Evolutionary conservation across 1,284 basidiomycete species (phyloP).

Genomic region (Leccinum glutinopallens): DNA sequence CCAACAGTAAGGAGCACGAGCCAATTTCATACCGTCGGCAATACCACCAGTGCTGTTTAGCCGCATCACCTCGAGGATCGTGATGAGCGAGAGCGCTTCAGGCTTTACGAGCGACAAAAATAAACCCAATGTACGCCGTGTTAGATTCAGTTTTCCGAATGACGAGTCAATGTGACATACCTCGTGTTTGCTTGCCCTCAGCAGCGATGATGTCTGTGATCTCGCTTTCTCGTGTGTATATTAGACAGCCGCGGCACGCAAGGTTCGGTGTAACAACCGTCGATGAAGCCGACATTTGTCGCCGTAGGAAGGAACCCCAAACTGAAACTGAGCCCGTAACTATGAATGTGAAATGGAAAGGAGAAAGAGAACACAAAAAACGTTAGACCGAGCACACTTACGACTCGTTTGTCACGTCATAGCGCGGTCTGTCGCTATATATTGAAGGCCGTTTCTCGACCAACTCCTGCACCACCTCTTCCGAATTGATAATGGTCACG

Average conservation of each 20-base stretch:
- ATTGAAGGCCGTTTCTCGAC: conserved; percentile 27
- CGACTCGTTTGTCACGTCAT: conserved; percentile 11
- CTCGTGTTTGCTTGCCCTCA: conserved; percentile 36
- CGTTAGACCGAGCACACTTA: conserved; percentile 1
- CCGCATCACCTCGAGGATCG: conserved; percentile 90
- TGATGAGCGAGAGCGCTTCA: conserved; percentile 85
- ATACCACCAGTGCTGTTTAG: conserved; percentile 79
- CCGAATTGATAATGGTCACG: conserved; percentile 26
- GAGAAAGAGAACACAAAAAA: background rate
- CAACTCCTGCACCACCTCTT: conserved; percentile 24
- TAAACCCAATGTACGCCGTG: conserved; percentile 42
- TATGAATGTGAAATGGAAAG: background rate
- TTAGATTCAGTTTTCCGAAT: background rate
- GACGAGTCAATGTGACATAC: conserved; percentile 16
- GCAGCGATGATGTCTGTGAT: conserved; percentile 57
- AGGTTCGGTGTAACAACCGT: background rate
- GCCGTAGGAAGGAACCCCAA: conserved; percentile 12
- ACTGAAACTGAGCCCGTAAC: conserved; percentile 8
- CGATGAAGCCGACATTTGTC: conserved; percentile 1
- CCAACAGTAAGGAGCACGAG: conserved; percentile 84
- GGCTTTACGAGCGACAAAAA: conserved; percentile 80
- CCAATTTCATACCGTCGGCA: conserved; percentile 87
- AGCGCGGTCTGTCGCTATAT: conserved; percentile 27
- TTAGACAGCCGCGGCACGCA: background rate
- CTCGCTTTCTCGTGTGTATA: conserved; percentile 36